phyloP scores from a whole-genome alignment of 495 filamentous ascomycete species.

The Aspergillus cristatus region DNA sequence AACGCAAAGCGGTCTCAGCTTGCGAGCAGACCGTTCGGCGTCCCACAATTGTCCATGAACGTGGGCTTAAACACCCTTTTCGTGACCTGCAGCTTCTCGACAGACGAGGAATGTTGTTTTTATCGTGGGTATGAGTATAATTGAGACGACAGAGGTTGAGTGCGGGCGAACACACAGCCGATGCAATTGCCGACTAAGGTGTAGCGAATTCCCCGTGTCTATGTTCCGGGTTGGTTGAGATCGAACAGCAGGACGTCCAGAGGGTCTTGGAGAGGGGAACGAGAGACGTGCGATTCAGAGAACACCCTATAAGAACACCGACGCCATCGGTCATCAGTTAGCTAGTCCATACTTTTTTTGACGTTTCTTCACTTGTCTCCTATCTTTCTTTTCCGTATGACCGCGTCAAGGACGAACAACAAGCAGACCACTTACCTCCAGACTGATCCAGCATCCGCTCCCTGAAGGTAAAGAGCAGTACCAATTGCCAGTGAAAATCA shows the following conservation, averaged over 20 bases:
- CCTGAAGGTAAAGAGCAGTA: too few species aligned
- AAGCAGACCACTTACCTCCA: too few species aligned
- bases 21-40: slow-evolving; percentile 42
- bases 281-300: neutral
- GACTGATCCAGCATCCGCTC: too few species aligned
- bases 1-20: slow-evolving; percentile 44
- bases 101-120: slow-evolving; percentile 4
- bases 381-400: too few species aligned
- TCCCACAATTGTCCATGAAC: slow-evolving; percentile 42
- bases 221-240: too few species aligned
- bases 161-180: too few species aligned
- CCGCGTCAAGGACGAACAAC: too few species aligned
- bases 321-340: neutral
- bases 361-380: too few species aligned
- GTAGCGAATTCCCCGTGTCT: too few species aligned
- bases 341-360: neutral
- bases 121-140: neutral
- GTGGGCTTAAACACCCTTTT: slow-evolving; percentile 11
- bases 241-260: neutral
- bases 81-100: neutral
- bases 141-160: neutral
- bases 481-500: too few species aligned
- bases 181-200: too few species aligned
- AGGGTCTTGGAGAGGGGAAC: neutral
- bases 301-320: neutral